Evolutionary conservation across 345 rosid genomes (phyloP).

Genomic region (Populus davidiana): DNA sequence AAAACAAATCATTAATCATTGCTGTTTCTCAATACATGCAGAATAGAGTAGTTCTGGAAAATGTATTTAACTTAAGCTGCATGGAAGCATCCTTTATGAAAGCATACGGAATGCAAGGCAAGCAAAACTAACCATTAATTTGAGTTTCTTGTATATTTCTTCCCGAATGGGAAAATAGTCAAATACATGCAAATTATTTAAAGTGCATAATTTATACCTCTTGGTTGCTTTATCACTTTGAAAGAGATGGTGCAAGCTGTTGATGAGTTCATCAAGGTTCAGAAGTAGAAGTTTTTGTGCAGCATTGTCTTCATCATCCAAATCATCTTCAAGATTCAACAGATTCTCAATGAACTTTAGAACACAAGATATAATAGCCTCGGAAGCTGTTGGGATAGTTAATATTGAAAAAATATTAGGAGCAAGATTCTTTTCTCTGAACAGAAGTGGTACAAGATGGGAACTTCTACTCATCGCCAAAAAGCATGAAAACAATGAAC

Average conservation of each 20-base stretch:
- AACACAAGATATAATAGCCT: constrained; percentile 63
- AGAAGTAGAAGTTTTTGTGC: constrained; percentile 45
- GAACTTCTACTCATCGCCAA: constrained; percentile 84
- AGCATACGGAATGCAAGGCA: background rate
- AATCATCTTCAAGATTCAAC: constrained; percentile 58
- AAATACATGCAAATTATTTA: background rate
- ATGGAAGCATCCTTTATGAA: background rate
- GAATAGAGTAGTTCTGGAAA: background rate
- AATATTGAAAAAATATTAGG: constrained; percentile 81
- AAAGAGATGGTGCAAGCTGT: constrained; percentile 66
- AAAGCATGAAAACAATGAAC: constrained; percentile 85
- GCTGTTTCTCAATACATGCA: background rate
- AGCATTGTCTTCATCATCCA: constrained; percentile 44
- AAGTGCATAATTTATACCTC: constrained; percentile 46
- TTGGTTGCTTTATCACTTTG: constrained; percentile 46
- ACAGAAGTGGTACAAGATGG: constrained; percentile 53
- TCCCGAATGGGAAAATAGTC: background rate
- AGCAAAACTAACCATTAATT: background rate
- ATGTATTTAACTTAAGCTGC: too few relatives aligned
- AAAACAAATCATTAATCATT: background rate
- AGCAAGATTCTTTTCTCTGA: constrained; percentile 62
- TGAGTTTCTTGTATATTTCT: background rate
- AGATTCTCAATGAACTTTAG: constrained; percentile 78
- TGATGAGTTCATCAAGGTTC: constrained; percentile 54
- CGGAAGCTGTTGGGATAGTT: constrained; percentile 66